Base-by-base conservation (phyloP, 2,329 filamentous ascomycete genomes). In the Cladosporium sp. region DNA sequence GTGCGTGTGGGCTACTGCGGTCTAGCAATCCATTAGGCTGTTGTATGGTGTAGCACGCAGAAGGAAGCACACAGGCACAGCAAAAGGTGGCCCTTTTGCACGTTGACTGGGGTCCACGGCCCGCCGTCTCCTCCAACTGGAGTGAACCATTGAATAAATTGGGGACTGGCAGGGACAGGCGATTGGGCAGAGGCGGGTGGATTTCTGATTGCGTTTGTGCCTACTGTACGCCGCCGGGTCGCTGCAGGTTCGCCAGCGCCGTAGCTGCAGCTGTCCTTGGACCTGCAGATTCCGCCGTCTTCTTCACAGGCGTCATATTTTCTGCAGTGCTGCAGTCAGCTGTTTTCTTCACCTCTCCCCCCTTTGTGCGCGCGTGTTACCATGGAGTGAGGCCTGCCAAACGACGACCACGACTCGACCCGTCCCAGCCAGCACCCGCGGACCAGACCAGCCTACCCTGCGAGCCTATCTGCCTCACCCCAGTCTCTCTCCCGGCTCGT, bases 221-320 rank as follows among this genome's bases (percentile, higher is more conserved):
- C 22, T 27, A 27, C 22, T 27, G 22, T 27, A 27, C 22, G 22
- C 9, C 22, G 22, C 22, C 22, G 22, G 22, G 22, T 27, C 9
- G 22, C 22, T 27, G 22, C 22, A 27, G 22, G 22, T 27, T n/a
- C 22, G 22, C 9, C 22, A 35, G 3, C 35, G 29, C 13, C 29
- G 27, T 30, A 35, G 18, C 15, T 27, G 39, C 39, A 32, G 39
- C 39, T 9, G 16, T 16, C 15, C 22, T 27, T 27, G 22, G 9
- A 27, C 41, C 41, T 43, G 41, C 41, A 45, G 15, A 36, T 45
- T 27, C 32, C 19, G 19, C 32, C 20, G 42, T 33, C 27, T 43
- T 32, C 41, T 33, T 43, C 41, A 43, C 41, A 43, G n/a, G 12
- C 41, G 41, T 43, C 29, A 35, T 38, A 36, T 43, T 45, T 45